Evolutionary conservation across 768 basidiomycete species (phyloP), one percentile per base, ranked within the genome.

Genomic region (Obba rivulosa): DNA sequence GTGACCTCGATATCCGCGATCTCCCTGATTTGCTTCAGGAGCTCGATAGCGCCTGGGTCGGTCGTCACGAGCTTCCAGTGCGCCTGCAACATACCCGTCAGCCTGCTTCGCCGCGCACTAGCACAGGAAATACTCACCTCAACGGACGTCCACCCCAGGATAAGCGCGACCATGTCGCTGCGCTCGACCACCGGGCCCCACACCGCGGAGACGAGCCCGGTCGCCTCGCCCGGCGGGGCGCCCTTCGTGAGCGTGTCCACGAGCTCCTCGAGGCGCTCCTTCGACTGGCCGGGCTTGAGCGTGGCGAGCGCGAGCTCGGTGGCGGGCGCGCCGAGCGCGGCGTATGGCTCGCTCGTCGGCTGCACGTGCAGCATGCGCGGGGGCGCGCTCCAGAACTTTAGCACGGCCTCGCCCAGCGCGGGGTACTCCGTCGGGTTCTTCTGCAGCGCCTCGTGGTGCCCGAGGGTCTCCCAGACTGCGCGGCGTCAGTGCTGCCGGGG

Each of bases 391-490:
- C 48, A n/a, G 39, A 49, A 36, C 16, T 41, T 17, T 11, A 16
- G 24, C 18, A 52, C 36, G 16, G 45, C 34, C 16, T 34, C 25
- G 3, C 24, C 34, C 11, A 58, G 46, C 18, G 22, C 22, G 1
- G 54, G 51, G 42, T 54, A 60, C 8, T 20, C 38, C 25, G 43
- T 50, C 23, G 17, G 18, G 20, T 49, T 34, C 13, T 40, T 41
- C 34, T 43, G 31, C 14, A 49, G 40, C 16, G 31, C 35, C 14
- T 25, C 10, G 42, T 49, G 48, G 39, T 49, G 40, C 43, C 39
- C 40, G 16, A 45, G 31, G 2, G 45, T 36, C 28, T 57, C 49
- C 55, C 55, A 57, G 28, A 44, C 55, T 57, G 41, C 22, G 11
- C 13, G 31, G n/a, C 3, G 16, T 10, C 18, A 8, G 22, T 5